A percentile compares a stretch with the other conserved stretches of the same genome.
Conservation (phyloP, 2,329 filamentous ascomycete genomes). For the Colletotrichum sansevieriae region DNA sequence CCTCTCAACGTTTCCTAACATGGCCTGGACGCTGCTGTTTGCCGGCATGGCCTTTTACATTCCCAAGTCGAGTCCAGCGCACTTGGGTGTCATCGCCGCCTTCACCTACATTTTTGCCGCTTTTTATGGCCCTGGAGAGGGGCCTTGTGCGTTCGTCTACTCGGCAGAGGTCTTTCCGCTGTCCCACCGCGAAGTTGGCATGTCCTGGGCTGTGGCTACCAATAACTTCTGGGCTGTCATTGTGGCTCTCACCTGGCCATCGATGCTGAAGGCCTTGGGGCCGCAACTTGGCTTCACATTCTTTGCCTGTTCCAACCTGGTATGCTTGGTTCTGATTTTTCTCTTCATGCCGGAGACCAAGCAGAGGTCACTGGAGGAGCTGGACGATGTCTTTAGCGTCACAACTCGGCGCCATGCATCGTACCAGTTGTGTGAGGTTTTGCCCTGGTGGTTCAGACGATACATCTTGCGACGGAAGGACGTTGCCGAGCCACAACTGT, state of each 20-base stretch:
- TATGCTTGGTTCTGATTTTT: constrained; percentile 62
- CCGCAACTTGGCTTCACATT: constrained; percentile 56
- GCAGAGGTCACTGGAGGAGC: constrained; percentile 62
- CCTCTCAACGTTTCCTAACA: constrained; percentile 75
- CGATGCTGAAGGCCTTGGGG: constrained; percentile 55
- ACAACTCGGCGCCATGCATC: constrained; percentile 48
- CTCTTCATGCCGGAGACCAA: constrained; percentile 65
- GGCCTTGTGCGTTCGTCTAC: constrained; percentile 73
- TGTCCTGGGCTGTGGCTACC: constrained; percentile 73
- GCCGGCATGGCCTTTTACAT: constrained; percentile 56
- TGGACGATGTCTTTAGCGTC: constrained; percentile 55
- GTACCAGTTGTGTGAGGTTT: constrained; percentile 49
- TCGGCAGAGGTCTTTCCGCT: constrained; percentile 74
- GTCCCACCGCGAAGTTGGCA: constrained; percentile 73
- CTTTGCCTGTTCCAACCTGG: constrained; percentile 61
- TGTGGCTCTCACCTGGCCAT: constrained; percentile 65
- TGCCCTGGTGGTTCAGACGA: constrained; percentile 33
- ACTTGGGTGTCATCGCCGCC: constrained; percentile 67
- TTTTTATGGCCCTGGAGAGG: constrained; percentile 72
- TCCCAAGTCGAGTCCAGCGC: constrained; percentile 51
- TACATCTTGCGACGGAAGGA: constrained; percentile 12
- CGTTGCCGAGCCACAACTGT: constrained; percentile 8
- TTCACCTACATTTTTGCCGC: constrained; percentile 77
- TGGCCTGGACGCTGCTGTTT: constrained; percentile 70
- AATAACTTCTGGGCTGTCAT: constrained; percentile 68